Evolutionary conservation across 306 rosid genomes (phyloP), one percentile per base, ranked within the genome.

Genomic region (Cucumis melo): DNA sequence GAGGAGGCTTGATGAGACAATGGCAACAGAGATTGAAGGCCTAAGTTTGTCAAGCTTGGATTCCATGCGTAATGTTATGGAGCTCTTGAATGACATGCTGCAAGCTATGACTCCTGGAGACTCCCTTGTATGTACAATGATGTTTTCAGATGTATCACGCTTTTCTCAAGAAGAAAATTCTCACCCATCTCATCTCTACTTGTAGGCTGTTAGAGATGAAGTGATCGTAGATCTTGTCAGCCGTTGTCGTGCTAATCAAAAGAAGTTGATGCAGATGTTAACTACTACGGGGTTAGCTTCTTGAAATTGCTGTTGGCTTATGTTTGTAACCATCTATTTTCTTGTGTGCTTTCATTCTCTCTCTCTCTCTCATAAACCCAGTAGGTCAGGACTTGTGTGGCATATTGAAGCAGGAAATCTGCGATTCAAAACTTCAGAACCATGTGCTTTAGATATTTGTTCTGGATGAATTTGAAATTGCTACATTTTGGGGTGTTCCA

Each of bases 1-100:
- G 58, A 95, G 93, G 85, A 90, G 98, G 84, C 98, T 95, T 19
- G 99, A 95, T 85, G 99, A 95, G 87, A 95, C 98, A 41, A 94
- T 94, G 97, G 96, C 99, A 57, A 87, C 92, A 9, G 96, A 92
- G 78, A 89, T 87, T 10, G 97, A 92, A 81, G 90, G 84, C 84
- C 83, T 95, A 81, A 94, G 97, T 78, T 84, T 87, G 90, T 87
- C 99, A 63, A 85, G 93, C 87, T 83, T 95, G 91, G 98, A 95
- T 19, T 86, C 96, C 23, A 89, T 92, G 97, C 87, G 81, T 61
- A 79, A 95, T 81, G 92, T 88, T 81, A 78, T 84, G 88, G 97
- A 95, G 82, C 99, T 95, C 76, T 87, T 95, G 78, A 78, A 84
- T 58, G 99, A 95, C 83, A 95, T 92, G 99, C 93, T 95, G 74